Evolutionary conservation across 805 yeast genomes (phyloP), one percentile per base, ranked within the genome.

Genomic region (Torulaspora indica): DNA sequence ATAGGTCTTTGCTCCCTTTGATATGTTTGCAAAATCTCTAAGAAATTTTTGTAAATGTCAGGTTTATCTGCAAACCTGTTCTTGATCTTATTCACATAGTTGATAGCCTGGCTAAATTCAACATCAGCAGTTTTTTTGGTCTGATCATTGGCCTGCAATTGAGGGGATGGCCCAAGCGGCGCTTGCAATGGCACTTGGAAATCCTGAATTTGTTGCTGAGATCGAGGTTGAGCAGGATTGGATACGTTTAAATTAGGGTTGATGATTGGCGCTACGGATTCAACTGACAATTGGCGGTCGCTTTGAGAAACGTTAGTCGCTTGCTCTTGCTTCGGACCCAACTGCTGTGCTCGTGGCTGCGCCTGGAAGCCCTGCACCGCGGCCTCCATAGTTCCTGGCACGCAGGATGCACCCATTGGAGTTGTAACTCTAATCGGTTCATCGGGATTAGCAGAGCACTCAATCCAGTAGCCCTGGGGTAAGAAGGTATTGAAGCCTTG

Each of bases 401-500:
- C 48, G 9, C 82, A 78, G 3, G 90, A 81, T 13, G 93, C 82
- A 2, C 98, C 98, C 69, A 85, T 77, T 2, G 99, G 98, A 0
- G 98, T 93, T 2, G 96, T 88, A 12, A 93, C 98, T 47, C 89
- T 77, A 49, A 93, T 89, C 15, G 96, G 95, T 61, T 91, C 97
- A 31, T 84, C 72, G 6, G 96, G 93, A 61, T 88, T 93, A 43
- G 74, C 62, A 0, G 96, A 85, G 67, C 98, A 93, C 64, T 87
- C 95, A 53, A 93, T 90, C 52, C 85, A 74, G 68, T 89, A 93
- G 2, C 98, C 99, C 17, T 95, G 96, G 1, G 99, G 99, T 54
- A 93, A 73, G 63, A 93, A 93, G 1, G 99, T 91, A 69, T 93
- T 93, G 68, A 93, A 95, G 0, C 99, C 98, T 67, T 93, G 98